Base-by-base conservation (phyloP, 1,284 basidiomycete genomes). In the Malassezia sp. region DNA sequence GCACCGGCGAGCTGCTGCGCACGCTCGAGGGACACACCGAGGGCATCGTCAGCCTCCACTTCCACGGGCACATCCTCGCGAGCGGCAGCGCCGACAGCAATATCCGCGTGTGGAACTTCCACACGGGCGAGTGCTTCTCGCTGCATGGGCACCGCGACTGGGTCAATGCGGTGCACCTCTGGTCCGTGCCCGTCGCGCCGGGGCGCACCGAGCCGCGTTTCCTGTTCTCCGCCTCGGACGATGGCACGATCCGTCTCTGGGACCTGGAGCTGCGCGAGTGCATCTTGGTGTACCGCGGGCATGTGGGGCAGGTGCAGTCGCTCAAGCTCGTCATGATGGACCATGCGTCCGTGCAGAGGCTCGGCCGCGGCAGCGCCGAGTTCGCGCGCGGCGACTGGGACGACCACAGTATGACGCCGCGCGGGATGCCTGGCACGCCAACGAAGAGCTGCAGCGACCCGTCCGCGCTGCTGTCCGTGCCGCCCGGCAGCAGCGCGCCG, bases 101-200 rank as follows among this genome's bases (percentile, higher is more conserved):
- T 48, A 63, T 70, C 50, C 67, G 67, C 54, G 72, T 77, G 15
- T 96, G 91, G 89, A 95, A 96, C 72, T 82, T 93, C 70, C 80
- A 82, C 32, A 90, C 83, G 0, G 87, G 88, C 32, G 84, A 85
- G 54, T 86, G 88, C 41, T 95, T 91, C 71, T 86, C 85, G 4
- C 75, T 99, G 31, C 78, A 87, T 3, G 93, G 93, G 1, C 93
- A 99, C 67, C 76, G 77, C 31, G 90, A 96, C 64, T 96, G 93
- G 90, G 89, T 99, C 52, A 97, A 96, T 69, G 78, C 85, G 2
- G 89, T 99, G 17, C 80, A 83, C 52, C 74, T 99, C 15, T 97
- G 93, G 91, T 85, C 93, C 66, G 79, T 82, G 5, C 71, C 73
- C 1, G 62, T 63, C 4, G 71, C 74, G n/a, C 55, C 59, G 46